These are phyloP conservation scores for Ceratobasidium sp. DNA, from an alignment of 1,284 basidiomycete genomes.

Conservation along the genomic window DNA sequence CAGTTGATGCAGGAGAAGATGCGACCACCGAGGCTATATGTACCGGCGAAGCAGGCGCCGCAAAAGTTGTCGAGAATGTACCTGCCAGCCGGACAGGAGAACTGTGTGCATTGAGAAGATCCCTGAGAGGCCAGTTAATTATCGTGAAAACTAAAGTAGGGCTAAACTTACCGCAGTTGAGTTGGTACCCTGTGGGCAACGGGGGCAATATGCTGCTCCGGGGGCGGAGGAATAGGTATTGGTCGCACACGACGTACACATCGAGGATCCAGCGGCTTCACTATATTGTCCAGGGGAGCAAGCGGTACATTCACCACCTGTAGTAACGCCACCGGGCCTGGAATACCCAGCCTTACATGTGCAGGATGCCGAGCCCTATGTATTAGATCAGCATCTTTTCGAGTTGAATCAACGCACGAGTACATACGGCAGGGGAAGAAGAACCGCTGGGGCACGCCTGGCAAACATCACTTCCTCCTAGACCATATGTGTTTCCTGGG, in stretches of 20 bases:
- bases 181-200: background rate
- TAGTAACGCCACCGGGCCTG: background rate
- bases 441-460: constrained; percentile 16
- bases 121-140: constrained; percentile 11
- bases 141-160: background rate
- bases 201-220: background rate
- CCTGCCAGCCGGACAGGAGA: constrained; percentile 9
- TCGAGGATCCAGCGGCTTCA: background rate
- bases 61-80: background rate
- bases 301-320: background rate
- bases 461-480: background rate
- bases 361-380: background rate
- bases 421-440: background rate
- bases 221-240: background rate
- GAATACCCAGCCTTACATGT: background rate
- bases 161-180: constrained; percentile 17
- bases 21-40: background rate
- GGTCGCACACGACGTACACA: background rate
- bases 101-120: background rate
- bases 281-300: constrained; percentile 19
- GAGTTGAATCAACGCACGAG: background rate
- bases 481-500: background rate
- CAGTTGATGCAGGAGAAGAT: background rate
- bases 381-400: no score
- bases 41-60: constrained; percentile 14